A percentile compares a stretch with the other conserved stretches of the same genome.
These are phyloP conservation scores for Avicennia marina DNA, from an alignment of 257 asterid genomes.

Conservation along the genomic window DNA sequence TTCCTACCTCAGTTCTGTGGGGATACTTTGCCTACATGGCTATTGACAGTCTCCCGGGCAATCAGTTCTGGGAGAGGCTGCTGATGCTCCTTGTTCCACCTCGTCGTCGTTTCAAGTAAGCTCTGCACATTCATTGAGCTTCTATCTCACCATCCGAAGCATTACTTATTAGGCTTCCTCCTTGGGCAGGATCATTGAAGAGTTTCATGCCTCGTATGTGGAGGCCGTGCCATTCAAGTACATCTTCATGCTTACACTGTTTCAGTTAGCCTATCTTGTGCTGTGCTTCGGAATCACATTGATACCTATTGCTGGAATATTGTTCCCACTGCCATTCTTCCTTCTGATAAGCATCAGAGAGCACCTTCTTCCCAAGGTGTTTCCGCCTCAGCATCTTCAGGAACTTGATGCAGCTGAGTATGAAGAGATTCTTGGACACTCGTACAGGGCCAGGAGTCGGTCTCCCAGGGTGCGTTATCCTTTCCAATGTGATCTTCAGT, in stretches of 20 bases:
- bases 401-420: constrained; percentile 86
- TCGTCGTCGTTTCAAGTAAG: constrained; percentile 83
- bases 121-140: background rate
- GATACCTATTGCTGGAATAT: constrained; percentile 83
- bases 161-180: background rate
- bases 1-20: constrained; percentile 94
- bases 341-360: constrained; percentile 63
- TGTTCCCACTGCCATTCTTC: constrained; percentile 79
- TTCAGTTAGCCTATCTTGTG: constrained; percentile 54
- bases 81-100: constrained; percentile 58
- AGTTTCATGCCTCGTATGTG: constrained; percentile 67
- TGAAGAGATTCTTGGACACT: constrained; percentile 61
- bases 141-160: too few species aligned
- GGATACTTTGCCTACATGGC: constrained; percentile 99
- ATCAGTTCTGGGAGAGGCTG: constrained; percentile 85
- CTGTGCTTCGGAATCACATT: constrained; percentile 80
- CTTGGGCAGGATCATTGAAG: constrained; percentile 55
- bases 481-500: too few species aligned
- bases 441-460: constrained; percentile 25
- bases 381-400: constrained; percentile 59
- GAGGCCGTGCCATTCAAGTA: constrained; percentile 77
- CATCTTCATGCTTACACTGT: constrained; percentile 54
- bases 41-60: constrained; percentile 82
- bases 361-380: constrained; percentile 63
- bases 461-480: constrained; percentile 28